These are phyloP conservation scores for Cytospora chrysosperma DNA, from an alignment of 2,329 filamentous ascomycete species.

Conservation along the genomic window DNA sequence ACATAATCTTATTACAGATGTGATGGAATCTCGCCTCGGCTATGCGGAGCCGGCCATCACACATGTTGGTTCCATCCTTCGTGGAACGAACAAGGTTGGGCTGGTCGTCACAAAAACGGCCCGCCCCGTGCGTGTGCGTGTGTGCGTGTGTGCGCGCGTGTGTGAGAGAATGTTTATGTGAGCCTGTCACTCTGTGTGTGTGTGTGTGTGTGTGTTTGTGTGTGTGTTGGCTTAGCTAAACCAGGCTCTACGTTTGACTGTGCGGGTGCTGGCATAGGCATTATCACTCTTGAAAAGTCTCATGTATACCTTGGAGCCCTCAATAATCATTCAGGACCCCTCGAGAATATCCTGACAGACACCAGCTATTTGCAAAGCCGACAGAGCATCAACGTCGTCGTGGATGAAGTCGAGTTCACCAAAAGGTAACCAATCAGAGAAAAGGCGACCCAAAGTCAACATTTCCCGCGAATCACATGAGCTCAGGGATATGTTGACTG, in stretches of 20 bases:
- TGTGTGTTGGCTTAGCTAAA: neutral
- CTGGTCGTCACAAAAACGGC: conserved; percentile 12
- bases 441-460: neutral
- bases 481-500: neutral
- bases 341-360: neutral
- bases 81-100: conserved; percentile 1
- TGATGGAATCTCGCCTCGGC: neutral
- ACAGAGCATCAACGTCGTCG: neutral
- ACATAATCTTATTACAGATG: neutral
- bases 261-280: neutral
- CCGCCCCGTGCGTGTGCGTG: conserved; percentile 8
- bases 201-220: neutral
- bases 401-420: neutral
- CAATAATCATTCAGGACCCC: neutral
- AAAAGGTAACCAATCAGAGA: neutral
- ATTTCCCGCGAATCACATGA: neutral
- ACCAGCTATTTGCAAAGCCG: neutral
- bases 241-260: neutral
- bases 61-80: neutral
- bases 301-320: neutral
- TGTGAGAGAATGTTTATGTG: neutral
- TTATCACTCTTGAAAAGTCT: neutral
- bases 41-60: neutral
- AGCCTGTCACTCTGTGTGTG: neutral
- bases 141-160: neutral